These are phyloP conservation scores for Phytophthora lateralis DNA, from an alignment of 352 stramenopile species.

Conservation along the genomic window DNA sequence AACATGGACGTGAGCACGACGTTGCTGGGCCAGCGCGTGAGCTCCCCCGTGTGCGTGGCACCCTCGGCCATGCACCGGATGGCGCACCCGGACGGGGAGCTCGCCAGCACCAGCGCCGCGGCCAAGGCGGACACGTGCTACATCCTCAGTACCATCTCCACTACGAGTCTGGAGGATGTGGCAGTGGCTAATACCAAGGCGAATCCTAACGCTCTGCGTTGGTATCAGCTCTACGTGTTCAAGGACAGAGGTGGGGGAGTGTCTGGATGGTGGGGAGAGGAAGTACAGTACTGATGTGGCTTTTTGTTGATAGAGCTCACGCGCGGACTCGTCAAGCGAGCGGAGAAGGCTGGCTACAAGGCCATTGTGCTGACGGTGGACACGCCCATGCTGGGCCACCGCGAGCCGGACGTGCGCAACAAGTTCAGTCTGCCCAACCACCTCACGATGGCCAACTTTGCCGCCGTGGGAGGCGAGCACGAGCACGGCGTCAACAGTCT, in stretches of 20 bases:
- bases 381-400: slow-evolving; percentile 95
- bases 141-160: slow-evolving; percentile 91
- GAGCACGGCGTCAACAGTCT: slow-evolving; percentile 62
- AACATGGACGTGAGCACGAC: slow-evolving; percentile 92
- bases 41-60: slow-evolving; percentile 94
- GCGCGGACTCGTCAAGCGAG: slow-evolving; percentile 87
- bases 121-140: slow-evolving; percentile 90
- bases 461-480: slow-evolving; percentile 56
- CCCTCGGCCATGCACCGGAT: slow-evolving; percentile 93
- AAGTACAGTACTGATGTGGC: background rate
- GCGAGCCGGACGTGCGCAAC: slow-evolving; percentile 96
- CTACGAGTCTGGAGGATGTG: slow-evolving; percentile 52
- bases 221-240: slow-evolving; percentile 98
- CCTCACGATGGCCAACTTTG: slow-evolving; percentile 54
- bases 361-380: slow-evolving; percentile 96
- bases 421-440: slow-evolving; percentile 86
- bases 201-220: slow-evolving; percentile 85
- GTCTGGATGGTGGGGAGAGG: background rate
- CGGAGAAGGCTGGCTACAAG: slow-evolving; percentile 94
- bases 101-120: slow-evolving; percentile 81
- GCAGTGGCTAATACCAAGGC: slow-evolving; percentile 59
- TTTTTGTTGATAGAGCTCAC: slow-evolving; percentile 75
- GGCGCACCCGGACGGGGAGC: slow-evolving; percentile 95
- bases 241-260: slow-evolving; percentile 65
- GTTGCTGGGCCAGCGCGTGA: slow-evolving; percentile 90